Evolutionary conservation across 2,329 filamentous ascomycete species (phyloP), one percentile per base, ranked within the genome.

Genomic region (Chrysoporthe puriensis): DNA sequence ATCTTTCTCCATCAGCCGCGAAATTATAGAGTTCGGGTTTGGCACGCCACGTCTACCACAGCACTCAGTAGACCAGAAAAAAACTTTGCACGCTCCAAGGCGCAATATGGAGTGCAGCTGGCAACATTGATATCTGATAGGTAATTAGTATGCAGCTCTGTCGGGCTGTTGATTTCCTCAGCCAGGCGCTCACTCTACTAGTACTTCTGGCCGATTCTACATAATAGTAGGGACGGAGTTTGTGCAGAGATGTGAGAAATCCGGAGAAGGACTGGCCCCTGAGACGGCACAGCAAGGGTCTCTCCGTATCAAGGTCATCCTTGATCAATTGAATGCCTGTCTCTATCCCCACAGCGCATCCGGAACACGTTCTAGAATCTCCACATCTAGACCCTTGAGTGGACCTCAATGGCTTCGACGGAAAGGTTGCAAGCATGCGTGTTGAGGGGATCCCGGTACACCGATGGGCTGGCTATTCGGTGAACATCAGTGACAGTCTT

Each of bases 291-390:
- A 42, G 11, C 59, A 26, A 61, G 43, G 59, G 42, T 61, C 26
- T 16, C 34, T 7, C 43, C 43, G 26, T 26, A 34, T 11, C 59
- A 61, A 42, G 59, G 43, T 46, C 42, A 46, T 61, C 59, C 59
- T 43, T 61, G 59, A 42, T 34, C 26, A 6, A 48, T 44, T 50
- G 56, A 64, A 64, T 61, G 36, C 56, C 61, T 64, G 58, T 43
- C 26, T 42, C 43, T 54, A 58, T 64, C 66, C 66, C 66, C 61
- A 64, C 54, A 67, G 60, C 59, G 36, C 54, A 26, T 54, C 43
- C 18, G 44, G 54, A 32, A 50, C 34, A 36, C 43, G 66, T 67
- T 67, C 66, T 67, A 67, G 66, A 67, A 64, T 67, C 65, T 64
- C 66, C 66, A 67, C 66, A 60, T 1, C 44, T 43, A 52, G 61